phyloP scores from a whole-genome alignment of 2,329 filamentous ascomycete species.

The Sphaerostilbella broomeana region DNA sequence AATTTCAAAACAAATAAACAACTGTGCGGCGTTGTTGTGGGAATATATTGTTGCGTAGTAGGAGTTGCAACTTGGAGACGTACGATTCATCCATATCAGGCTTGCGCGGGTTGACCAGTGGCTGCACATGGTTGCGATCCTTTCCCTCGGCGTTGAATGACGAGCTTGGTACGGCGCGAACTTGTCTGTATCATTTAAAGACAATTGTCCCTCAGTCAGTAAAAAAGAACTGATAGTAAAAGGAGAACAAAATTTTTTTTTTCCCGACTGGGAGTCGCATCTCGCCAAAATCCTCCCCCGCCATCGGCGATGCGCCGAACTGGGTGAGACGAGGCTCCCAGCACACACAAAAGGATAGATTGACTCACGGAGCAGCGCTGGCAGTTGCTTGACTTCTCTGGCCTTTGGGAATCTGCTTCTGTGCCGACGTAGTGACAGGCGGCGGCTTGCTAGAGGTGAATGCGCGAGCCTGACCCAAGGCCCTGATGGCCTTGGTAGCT shows the following conservation, averaged over 20 bases:
- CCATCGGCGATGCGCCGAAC: constrained; percentile 1
- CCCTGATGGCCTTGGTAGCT: constrained; percentile 41
- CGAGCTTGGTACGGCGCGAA: constrained; percentile 53
- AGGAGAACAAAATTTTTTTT: too few species aligned
- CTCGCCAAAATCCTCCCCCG: constrained; percentile 94
- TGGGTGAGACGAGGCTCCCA: too few species aligned
- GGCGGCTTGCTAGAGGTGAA: constrained; percentile 36
- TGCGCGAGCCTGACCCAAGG: constrained; percentile 33
- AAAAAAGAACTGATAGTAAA: too few species aligned
- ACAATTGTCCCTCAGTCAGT: too few species aligned
- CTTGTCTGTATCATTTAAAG: constrained; percentile 26
- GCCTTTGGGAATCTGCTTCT: constrained; percentile 35
- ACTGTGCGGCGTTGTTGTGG: constrained; percentile 34
- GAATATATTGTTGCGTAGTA: background rate
- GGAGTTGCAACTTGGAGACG: constrained; percentile 28
- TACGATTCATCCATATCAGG: constrained; percentile 72
- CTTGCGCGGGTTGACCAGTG: constrained; percentile 51
- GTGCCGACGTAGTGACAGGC: constrained; percentile 28
- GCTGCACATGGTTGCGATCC: constrained; percentile 55
- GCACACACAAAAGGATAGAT: background rate
- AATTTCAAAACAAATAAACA: constrained; percentile 46
- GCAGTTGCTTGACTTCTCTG: constrained; percentile 45
- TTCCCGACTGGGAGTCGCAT: constrained; percentile 69
- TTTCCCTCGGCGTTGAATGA: constrained; percentile 46
- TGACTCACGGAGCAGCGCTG: constrained; percentile 20